Evolutionary conservation across 768 basidiomycete species (phyloP).

Genomic region (Naganishia vaughanmartiniae): DNA sequence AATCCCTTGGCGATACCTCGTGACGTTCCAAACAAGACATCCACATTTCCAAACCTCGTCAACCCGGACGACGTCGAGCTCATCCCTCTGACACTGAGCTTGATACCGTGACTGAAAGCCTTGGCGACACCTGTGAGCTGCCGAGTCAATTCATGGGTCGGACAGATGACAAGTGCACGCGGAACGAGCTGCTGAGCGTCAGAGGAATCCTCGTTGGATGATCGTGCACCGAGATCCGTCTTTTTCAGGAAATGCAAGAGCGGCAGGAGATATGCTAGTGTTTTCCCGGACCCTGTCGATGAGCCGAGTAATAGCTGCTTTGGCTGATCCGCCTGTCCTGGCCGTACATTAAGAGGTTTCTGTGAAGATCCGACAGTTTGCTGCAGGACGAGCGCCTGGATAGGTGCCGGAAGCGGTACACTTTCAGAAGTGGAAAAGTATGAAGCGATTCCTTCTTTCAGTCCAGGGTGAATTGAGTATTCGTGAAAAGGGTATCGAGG

Average conservation of each 20-base stretch:
- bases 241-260: constrained; percentile 73
- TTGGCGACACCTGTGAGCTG: constrained; percentile 76
- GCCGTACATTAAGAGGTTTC: constrained; percentile 38
- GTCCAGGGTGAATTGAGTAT: constrained; percentile 27
- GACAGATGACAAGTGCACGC: constrained; percentile 75
- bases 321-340: constrained; percentile 51
- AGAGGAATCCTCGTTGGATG: constrained; percentile 7
- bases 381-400: constrained; percentile 67
- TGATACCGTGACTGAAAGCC: constrained; percentile 67
- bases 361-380: constrained; percentile 57
- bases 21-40: constrained; percentile 63
- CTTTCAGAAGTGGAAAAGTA: constrained; percentile 10
- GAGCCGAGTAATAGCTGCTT: constrained; percentile 65
- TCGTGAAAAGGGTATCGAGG: constrained; percentile 26
- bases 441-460: constrained; percentile 26
- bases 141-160: constrained; percentile 83
- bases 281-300: constrained; percentile 90
- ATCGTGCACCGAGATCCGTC: constrained; percentile 55
- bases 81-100: constrained; percentile 70
- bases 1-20: constrained; percentile 58
- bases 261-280: constrained; percentile 82
- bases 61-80: constrained; percentile 40
- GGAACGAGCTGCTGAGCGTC: constrained; percentile 59
- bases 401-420: constrained; percentile 25
- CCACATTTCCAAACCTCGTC: constrained; percentile 33